phyloP scores from a whole-genome alignment of 2,329 filamentous ascomycete species.

The Colletotrichum paranaense region DNA sequence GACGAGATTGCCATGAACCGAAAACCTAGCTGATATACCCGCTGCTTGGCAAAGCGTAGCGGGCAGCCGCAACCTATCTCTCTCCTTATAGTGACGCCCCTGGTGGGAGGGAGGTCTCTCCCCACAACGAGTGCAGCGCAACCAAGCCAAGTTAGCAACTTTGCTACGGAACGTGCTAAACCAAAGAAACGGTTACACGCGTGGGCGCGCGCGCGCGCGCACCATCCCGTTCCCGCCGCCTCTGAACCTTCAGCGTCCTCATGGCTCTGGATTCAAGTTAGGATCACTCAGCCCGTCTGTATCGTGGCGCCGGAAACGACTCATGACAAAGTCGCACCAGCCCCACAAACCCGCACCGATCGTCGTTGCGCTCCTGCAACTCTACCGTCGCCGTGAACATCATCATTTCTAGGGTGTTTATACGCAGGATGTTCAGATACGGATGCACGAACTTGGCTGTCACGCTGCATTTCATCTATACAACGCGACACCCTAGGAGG shows the following conservation, averaged over 20 bases:
- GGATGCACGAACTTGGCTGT: background rate
- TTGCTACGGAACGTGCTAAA: too few relatives aligned
- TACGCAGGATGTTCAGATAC: background rate
- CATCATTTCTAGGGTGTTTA: too few relatives aligned
- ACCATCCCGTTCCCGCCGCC: constrained; percentile 4
- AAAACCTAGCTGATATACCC: background rate
- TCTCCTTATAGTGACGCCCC: background rate
- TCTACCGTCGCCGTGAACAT: background rate
- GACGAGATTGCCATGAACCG: background rate
- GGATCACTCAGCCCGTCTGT: too few relatives aligned
- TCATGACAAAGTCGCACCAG: background rate
- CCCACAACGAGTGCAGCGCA: background rate
- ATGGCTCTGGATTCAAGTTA: background rate
- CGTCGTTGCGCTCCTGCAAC: background rate
- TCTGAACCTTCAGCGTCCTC: background rate
- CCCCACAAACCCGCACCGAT: background rate
- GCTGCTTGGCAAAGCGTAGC: background rate
- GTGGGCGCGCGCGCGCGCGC: background rate
- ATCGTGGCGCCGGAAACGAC: background rate
- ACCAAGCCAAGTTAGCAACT: background rate
- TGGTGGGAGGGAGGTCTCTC: background rate
- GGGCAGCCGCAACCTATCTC: background rate
- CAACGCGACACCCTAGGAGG: background rate
- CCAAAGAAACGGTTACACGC: background rate
- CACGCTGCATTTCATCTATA: background rate